Base-by-base conservation (phyloP, 805 yeast genomes). In the Hanseniaspora osmophila region DNA sequence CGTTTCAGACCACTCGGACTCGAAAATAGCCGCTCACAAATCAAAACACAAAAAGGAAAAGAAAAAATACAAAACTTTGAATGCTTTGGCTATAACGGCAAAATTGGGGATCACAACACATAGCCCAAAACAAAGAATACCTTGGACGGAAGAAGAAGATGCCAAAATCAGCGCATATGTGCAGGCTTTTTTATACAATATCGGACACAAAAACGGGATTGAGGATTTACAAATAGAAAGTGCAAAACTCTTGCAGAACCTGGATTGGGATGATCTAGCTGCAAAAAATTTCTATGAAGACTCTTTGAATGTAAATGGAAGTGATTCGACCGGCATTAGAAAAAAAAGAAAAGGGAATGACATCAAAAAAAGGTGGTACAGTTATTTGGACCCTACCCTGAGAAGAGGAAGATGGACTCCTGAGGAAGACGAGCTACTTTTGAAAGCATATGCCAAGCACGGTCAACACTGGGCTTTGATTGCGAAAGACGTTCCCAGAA, bases 391-490 rank as follows among this genome's bases (percentile, higher is more conserved):
- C 60, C 96, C 96, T 2, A 74, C 70, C 48, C 65, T 88, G 49
- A 74, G 77, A 46, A 83, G 84, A 52, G 96, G 96, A 1, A 76
- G 77, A 56, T 88, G 96, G 96, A 82, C 92, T 1, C 60, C 70
- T 12, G 81, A 73, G 37, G 96, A 88, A 59, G 96, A 88, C 63
- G 71, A 71, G 33, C 65, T 67, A 35, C 66, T 88, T 33, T 56
- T 80, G 18, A 67, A 70, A 44, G 86, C 92, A 1, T 83, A 74
- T 58, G 66, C 73, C 42, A 71, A 69, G 51, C 71, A 74, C 58
- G 96, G 96, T 0, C 72, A 94, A 0, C 73, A 78, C 30, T 88
- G 96, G 96, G 84, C 83, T 50, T 80, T 80, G 54, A 87, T 88
- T 10, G 78, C 95, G 0, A 63, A 70, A 43, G 79, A 74, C 44